Evolutionary conservation across 768 basidiomycete species (phyloP).

Genomic region (Cantharellus cinnabarinus): DNA sequence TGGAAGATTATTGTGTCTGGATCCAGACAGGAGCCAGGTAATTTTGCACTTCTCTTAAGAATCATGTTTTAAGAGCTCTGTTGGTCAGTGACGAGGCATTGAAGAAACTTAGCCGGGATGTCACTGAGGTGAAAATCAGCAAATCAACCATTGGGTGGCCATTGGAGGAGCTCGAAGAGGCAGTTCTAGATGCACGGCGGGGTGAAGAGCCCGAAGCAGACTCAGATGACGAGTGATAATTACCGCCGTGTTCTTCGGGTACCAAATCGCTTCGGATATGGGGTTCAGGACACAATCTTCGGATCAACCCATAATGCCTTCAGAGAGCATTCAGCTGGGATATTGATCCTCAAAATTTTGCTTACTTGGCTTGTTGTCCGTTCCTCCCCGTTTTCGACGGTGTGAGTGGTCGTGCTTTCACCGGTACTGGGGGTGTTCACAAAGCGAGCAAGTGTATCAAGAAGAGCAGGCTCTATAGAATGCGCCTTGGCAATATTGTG

Average conservation of each 20-base stretch:
- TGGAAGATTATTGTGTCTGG: conserved; percentile 77
- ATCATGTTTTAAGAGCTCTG: not conserved
- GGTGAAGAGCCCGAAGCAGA: not conserved
- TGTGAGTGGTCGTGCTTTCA: conserved; percentile 23
- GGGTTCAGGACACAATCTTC: too few species aligned
- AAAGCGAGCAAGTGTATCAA: conserved; percentile 32
- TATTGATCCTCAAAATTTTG: too few species aligned
- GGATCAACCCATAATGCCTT: too few species aligned
- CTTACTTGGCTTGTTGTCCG: conserved; percentile 28
- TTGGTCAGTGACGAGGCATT: conserved; percentile 37
- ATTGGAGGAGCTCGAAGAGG: conserved; percentile 43
- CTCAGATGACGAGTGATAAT: not conserved
- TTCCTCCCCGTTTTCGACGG: conserved; percentile 35
- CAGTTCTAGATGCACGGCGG: conserved; percentile 20
- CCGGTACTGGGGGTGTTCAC: conserved; percentile 49
- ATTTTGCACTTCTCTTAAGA: conserved; percentile 10
- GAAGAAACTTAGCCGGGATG: conserved; percentile 22
- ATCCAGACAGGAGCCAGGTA: conserved; percentile 48
- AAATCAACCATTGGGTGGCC: conserved; percentile 50
- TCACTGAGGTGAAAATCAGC: conserved; percentile 24
- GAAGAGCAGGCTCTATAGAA: conserved; percentile 29
- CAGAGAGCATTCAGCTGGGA: too few species aligned
- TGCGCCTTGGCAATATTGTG: conserved; percentile 32
- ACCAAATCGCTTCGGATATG: too few species aligned
- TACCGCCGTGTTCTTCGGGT: too few species aligned